Base-by-base conservation (phyloP, 306 rosid species). In the Prunus kanzakura region DNA sequence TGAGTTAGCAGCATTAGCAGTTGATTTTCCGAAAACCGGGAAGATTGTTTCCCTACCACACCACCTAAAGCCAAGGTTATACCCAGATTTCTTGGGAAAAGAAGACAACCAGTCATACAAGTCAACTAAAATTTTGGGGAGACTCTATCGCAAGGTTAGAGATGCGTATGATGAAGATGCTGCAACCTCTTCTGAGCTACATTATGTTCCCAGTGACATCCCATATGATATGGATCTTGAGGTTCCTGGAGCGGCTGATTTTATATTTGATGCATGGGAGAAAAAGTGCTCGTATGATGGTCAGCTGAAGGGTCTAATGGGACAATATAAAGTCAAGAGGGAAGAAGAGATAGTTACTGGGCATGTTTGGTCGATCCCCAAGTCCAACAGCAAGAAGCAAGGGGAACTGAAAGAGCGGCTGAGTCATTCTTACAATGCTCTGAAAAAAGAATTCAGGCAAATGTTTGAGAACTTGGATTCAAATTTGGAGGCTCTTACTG, bases 61-160 rank as follows among this genome's bases (percentile, higher is more conserved):
- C 3, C 41, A 58, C 32, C 80, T 94, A 78, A 94, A 89, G 73
- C 98, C 97, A 3, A 94, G 81, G 77, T 49, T 86, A 27, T 94
- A 91, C 85, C 98, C 97, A 23, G 97, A 94, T 90, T 91, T 91
- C 71, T 87, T 94, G 97, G 97, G 95, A 61, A 94, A 94, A 80
- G 87, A 85, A 76, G 86, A 38, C 25, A 69, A 86, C 63, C 97
- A 78, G 57, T 86, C 98, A 2, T 94, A 94, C 82, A 82, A 77
- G 82, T 92, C 95, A 1, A 82, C 70, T 5, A 92, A 90, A 85
- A 88, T 94, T 78, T 83, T 94, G 60, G 98, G 98, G 60, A 86
- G 85, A 79, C 90, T 94, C 69, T 90, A 92, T 76, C 86, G 91
- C 69, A 68, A 64, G 64, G 88, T 92, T 47, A 82, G 63, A 70